Evolutionary conservation across 345 rosid genomes (phyloP).

Genomic region (Rhodamnia argentea): DNA sequence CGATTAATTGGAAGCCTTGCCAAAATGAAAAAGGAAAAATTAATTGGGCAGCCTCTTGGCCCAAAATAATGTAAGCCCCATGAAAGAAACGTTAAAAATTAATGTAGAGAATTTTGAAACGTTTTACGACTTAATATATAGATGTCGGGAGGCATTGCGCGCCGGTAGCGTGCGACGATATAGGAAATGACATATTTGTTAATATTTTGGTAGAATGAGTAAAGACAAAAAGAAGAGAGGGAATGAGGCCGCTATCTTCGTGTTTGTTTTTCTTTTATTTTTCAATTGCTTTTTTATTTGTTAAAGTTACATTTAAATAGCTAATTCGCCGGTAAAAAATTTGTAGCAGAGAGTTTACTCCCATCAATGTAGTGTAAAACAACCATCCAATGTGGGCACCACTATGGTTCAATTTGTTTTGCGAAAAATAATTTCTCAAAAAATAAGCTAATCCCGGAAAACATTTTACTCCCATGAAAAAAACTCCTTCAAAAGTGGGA

Average conservation of each 20-base stretch:
- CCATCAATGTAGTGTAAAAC: rapidly evolving
- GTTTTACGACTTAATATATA: background rate
- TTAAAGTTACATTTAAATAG: background rate
- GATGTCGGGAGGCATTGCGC: background rate
- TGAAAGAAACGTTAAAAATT: background rate
- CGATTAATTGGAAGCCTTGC: background rate
- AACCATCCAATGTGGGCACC: background rate
- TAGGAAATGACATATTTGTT: background rate
- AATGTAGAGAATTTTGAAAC: background rate
- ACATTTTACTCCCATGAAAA: no score
- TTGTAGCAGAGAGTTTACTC: background rate
- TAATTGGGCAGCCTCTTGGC: background rate
- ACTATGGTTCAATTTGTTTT: no score
- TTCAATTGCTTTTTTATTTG: background rate
- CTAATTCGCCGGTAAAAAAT: background rate
- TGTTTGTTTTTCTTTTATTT: background rate
- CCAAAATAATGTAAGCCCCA: background rate
- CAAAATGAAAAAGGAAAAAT: no score
- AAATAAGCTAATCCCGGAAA: no score
- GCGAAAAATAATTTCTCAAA: no score
- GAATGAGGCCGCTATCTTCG: background rate
- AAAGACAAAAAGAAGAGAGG: background rate
- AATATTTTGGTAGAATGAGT: background rate
- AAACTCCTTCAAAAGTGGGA: no score
- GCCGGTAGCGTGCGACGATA: background rate